phyloP scores from a whole-genome alignment of 345 rosid genomes.

The Eucalyptus regnans region DNA sequence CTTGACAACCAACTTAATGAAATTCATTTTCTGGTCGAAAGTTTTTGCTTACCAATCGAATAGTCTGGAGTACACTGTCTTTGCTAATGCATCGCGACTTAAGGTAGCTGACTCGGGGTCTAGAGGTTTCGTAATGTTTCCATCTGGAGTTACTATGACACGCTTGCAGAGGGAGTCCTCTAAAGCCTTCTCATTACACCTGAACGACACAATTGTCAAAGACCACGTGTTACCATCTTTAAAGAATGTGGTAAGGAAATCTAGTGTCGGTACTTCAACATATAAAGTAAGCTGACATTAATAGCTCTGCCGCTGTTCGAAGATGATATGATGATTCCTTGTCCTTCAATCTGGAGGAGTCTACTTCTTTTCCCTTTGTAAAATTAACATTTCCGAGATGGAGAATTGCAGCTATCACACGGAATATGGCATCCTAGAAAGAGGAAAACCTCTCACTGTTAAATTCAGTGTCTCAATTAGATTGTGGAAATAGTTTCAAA shows the following conservation, averaged over 20 bases:
- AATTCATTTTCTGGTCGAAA: conserved; percentile 57
- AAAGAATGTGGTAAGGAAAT: neutral
- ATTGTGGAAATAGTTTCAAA: neutral
- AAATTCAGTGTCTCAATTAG: conserved; percentile 15
- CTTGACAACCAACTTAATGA: conserved; percentile 59
- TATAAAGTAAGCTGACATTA: conserved; percentile 41
- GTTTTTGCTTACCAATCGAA: conserved; percentile 76
- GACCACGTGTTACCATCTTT: neutral
- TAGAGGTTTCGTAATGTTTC: conserved; percentile 89
- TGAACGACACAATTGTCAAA: conserved; percentile 1
- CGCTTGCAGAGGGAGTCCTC: conserved; percentile 96
- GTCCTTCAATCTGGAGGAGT: conserved; percentile 94
- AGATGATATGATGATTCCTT: conserved; percentile 89
- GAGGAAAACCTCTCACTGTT: conserved; percentile 26
- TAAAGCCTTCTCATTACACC: conserved; percentile 84
- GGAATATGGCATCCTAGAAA: conserved; percentile 84
- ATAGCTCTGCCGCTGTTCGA: conserved; percentile 69
- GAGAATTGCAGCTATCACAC: conserved; percentile 91
- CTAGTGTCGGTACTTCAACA: conserved; percentile 25
- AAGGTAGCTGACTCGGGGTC: conserved; percentile 73
- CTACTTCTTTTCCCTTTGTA: conserved; percentile 77
- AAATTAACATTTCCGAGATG: conserved; percentile 94
- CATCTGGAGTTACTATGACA: conserved; percentile 99
- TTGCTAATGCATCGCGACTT: conserved; percentile 96
- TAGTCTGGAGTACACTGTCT: conserved; percentile 89